Conservation (phyloP, 176 grass and related monocot genomes). For the Leersia perrieri region DNA sequence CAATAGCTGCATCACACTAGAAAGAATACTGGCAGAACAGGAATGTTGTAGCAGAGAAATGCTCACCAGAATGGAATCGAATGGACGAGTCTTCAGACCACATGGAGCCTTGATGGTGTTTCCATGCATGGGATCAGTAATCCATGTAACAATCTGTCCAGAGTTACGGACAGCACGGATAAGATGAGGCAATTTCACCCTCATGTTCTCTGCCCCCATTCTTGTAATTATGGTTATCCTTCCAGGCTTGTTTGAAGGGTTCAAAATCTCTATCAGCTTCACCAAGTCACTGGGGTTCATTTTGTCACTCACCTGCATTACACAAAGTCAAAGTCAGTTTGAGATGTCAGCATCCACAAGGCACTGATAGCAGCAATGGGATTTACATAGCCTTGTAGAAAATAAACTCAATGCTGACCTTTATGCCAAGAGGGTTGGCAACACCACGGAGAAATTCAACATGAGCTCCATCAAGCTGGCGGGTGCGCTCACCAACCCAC, state of each 20-base stretch:
- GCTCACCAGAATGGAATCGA: constrained; percentile 81
- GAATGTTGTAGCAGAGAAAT: neutral
- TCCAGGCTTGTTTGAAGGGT: constrained; percentile 91
- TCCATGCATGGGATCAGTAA: constrained; percentile 95
- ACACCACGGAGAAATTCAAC: constrained; percentile 95
- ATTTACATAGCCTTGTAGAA: neutral
- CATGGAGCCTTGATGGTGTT: constrained; percentile 98
- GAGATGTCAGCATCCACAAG: neutral
- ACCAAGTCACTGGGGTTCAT: constrained; percentile 91
- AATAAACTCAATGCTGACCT: constrained; percentile 42
- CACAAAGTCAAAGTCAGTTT: constrained; percentile 19
- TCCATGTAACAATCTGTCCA: constrained; percentile 91
- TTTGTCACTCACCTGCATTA: constrained; percentile 89
- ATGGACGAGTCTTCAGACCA: constrained; percentile 90
- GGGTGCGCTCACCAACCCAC: constrained; percentile 97
- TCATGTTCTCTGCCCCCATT: constrained; percentile 98
- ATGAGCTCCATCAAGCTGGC: constrained; percentile 94
- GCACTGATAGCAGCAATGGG: neutral
- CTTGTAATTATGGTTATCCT: constrained; percentile 95
- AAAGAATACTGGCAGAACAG: neutral
- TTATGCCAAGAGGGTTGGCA: constrained; percentile 94
- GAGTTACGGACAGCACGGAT: constrained; percentile 78
- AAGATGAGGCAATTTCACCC: constrained; percentile 93
- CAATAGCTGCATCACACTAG: constrained; percentile 8
- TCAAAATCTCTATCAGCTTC: constrained; percentile 93